phyloP scores from a whole-genome alignment of 805 yeast genomes.

The Monosporozyma unispora region DNA sequence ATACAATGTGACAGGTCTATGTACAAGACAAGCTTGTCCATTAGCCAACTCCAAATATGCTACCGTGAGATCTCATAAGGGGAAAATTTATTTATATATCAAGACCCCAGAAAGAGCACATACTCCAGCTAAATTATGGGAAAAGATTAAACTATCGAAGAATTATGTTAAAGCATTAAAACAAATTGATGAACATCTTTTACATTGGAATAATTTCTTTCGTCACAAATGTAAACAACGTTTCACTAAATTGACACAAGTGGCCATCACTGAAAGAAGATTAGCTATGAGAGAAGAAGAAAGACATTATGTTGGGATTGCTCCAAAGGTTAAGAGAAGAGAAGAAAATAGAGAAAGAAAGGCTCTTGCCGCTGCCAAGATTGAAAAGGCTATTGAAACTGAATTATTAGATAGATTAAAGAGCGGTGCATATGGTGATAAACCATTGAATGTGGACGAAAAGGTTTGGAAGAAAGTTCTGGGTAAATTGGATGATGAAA shows the following conservation, averaged over 20 bases:
- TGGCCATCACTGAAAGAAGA: constrained; percentile 90
- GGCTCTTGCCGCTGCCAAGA: constrained; percentile 92
- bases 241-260: constrained; percentile 88
- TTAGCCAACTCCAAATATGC: constrained; percentile 90
- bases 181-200: constrained; percentile 79
- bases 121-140: constrained; percentile 91
- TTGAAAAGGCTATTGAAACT: constrained; percentile 93
- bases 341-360: constrained; percentile 92
- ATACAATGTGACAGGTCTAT: constrained; percentile 89
- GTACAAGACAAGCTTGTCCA: constrained; percentile 91
- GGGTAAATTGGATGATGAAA: constrained; percentile 64
- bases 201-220: constrained; percentile 88
- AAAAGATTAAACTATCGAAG: constrained; percentile 80
- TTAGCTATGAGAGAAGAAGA: constrained; percentile 85
- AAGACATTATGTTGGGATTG: constrained; percentile 85
- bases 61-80: constrained; percentile 73
- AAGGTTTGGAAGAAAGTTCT: constrained; percentile 91
- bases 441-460: constrained; percentile 94
- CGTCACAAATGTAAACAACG: constrained; percentile 94
- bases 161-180: constrained; percentile 80
- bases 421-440: constrained; percentile 97
- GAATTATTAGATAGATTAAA: constrained; percentile 89
- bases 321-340: constrained; percentile 90
- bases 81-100: constrained; percentile 78
- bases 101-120: constrained; percentile 97